Evolutionary conservation across 2,329 filamentous ascomycete genomes (phyloP).

Genomic region (Fusarium miscanthi): DNA sequence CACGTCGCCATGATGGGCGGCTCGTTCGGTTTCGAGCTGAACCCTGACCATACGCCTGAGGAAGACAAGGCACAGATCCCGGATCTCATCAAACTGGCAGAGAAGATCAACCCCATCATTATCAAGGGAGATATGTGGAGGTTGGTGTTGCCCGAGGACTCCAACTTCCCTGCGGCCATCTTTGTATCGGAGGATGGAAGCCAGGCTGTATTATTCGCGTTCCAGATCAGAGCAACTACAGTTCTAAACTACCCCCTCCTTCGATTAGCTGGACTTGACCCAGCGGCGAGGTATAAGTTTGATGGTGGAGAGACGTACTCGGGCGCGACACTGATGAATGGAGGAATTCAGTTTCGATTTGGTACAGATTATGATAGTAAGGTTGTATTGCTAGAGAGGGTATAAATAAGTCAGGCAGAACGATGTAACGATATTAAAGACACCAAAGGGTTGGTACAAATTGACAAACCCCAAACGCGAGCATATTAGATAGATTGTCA

Average conservation of each 20-base stretch:
- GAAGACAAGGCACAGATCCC: conserved; percentile 67
- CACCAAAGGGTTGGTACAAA: accelerated
- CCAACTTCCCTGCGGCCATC: conserved; percentile 71
- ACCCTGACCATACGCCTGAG: conserved; percentile 62
- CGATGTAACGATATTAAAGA: not conserved
- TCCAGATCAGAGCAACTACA: conserved; percentile 63
- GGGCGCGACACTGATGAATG: conserved; percentile 71
- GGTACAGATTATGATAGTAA: conserved; percentile 66
- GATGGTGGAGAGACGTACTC: conserved; percentile 64
- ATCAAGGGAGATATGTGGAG: conserved; percentile 70
- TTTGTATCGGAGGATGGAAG: conserved; percentile 65
- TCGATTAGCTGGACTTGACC: conserved; percentile 67
- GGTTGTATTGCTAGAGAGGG: conserved; percentile 64
- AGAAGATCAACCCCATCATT: conserved; percentile 69
- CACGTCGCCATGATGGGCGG: conserved; percentile 77
- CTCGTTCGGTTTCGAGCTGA: conserved; percentile 72
- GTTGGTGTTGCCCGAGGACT: conserved; percentile 66
- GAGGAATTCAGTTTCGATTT: conserved; percentile 66
- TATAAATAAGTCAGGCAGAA: not conserved
- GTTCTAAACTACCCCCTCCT: conserved; percentile 66
- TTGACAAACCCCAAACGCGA: not conserved
- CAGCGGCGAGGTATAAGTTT: conserved; percentile 63
- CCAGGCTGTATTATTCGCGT: conserved; percentile 67
- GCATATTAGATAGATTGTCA: not conserved
- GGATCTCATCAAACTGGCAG: conserved; percentile 62